phyloP scores from a whole-genome alignment of 2,329 filamentous ascomycete genomes.

The Verticillium longisporum region DNA sequence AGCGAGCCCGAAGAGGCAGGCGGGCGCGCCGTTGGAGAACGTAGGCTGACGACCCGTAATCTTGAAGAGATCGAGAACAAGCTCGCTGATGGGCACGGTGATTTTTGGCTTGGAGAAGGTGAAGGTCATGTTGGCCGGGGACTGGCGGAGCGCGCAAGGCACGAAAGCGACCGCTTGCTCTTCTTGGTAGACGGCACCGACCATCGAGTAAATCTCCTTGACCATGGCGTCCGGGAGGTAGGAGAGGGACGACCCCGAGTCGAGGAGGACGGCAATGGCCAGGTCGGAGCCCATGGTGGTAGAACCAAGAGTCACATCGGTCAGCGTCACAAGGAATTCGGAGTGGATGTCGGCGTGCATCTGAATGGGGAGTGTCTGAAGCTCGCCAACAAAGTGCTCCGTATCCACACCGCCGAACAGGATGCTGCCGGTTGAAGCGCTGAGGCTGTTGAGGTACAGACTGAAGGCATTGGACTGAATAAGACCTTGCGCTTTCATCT shows the following conservation, averaged over 20 bases:
- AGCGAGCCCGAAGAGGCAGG: conserved; percentile 59
- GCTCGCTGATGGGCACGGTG: conserved; percentile 49
- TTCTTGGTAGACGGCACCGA: conserved; percentile 45
- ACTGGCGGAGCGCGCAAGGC: conserved; percentile 45
- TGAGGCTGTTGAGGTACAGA: conserved; percentile 68
- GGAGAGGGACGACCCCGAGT: conserved; percentile 62
- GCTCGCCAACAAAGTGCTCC: conserved; percentile 52
- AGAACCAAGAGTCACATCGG: conserved; percentile 32
- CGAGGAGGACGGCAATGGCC: conserved; percentile 55
- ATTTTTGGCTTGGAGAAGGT: conserved; percentile 47
- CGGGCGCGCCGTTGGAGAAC: conserved; percentile 41
- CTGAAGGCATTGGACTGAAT: conserved; percentile 66
- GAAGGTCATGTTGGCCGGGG: conserved; percentile 39
- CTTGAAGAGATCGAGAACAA: conserved; percentile 38
- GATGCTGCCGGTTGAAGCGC: conserved; percentile 56
- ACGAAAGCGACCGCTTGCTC: conserved; percentile 52
- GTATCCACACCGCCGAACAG: conserved; percentile 71
- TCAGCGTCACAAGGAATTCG: conserved; percentile 66
- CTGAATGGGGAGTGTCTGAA: conserved; percentile 54
- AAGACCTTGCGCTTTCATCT: conserved; percentile 51
- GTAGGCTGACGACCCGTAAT: conserved; percentile 38
- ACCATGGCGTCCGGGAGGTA: conserved; percentile 56
- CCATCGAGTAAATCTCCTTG: conserved; percentile 46
- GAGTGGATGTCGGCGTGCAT: background rate
- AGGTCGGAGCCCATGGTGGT: conserved; percentile 28